phyloP scores from a whole-genome alignment of 371 early-diverging fungal genomes.

The Thermomucor indicae-seudaticae region DNA sequence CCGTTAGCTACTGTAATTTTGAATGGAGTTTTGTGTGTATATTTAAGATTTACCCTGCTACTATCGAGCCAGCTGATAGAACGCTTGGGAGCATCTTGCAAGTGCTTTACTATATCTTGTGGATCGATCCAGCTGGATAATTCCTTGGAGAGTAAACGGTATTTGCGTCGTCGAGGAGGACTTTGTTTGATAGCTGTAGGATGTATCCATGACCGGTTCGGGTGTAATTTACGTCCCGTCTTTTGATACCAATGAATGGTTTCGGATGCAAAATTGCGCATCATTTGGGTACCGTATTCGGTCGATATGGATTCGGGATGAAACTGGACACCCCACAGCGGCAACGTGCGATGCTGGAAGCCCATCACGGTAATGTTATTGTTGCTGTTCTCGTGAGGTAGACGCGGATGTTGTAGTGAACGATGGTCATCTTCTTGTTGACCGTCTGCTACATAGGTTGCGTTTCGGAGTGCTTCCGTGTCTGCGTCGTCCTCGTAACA shows the following conservation, averaged over 20 bases:
- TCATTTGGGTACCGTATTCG: conserved; percentile 65
- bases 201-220: background rate
- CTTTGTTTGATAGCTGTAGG: background rate
- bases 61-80: conserved; percentile 67
- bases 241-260: conserved; percentile 35
- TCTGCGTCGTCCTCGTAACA: conserved; percentile 45
- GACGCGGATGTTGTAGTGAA: conserved; percentile 18
- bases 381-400: background rate
- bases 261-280: conserved; percentile 69
- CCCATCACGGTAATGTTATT: conserved; percentile 69
- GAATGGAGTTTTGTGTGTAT: background rate
- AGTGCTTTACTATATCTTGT: conserved; percentile 17
- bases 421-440: conserved; percentile 14
- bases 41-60: conserved; percentile 39
- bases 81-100: conserved; percentile 7
- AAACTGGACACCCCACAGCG: conserved; percentile 92
- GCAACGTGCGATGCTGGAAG: conserved; percentile 63
- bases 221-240: too few relatives aligned
- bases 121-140: conserved; percentile 25
- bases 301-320: conserved; percentile 96
- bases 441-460: conserved; percentile 25
- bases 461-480: conserved; percentile 30
- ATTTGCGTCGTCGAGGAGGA: background rate
- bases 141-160: background rate
- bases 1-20: conserved; percentile 1